These are phyloP conservation scores for Candida michaelii DNA, from an alignment of 805 yeast genomes.

Conservation along the genomic window DNA sequence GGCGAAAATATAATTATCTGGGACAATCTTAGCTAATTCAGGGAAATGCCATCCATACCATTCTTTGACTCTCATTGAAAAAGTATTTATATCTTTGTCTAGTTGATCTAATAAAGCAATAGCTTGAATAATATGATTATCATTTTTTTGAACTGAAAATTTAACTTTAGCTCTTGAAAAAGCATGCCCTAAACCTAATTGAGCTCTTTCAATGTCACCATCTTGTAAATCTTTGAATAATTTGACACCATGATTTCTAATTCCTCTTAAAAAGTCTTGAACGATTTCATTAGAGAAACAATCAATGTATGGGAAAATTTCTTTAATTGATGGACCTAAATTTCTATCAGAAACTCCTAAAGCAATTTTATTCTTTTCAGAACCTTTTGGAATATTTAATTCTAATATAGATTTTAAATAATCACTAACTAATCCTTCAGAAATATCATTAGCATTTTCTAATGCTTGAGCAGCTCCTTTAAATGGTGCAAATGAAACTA, in stretches of 20 bases:
- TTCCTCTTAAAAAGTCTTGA: slow-evolving; percentile 93
- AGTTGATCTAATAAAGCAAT: slow-evolving; percentile 96
- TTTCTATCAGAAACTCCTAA: slow-evolving; percentile 93
- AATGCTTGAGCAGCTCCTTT: slow-evolving; percentile 99
- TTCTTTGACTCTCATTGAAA: slow-evolving; percentile 95
- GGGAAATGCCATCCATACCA: slow-evolving; percentile 99
- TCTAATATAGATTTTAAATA: slow-evolving; percentile 87
- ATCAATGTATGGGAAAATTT: slow-evolving; percentile 82
- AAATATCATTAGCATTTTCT: slow-evolving; percentile 96
- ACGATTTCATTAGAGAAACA: slow-evolving; percentile 88
- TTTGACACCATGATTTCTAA: slow-evolving; percentile 87
- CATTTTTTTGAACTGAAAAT: slow-evolving; percentile 98
- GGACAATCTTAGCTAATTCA: slow-evolving; percentile 86
- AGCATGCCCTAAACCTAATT: slow-evolving; percentile 98
- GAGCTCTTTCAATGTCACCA: slow-evolving; percentile 97
- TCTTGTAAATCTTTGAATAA: slow-evolving; percentile 86
- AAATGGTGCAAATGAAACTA: slow-evolving; percentile 95
- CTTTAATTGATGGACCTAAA: slow-evolving; percentile 96
- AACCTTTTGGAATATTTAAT: slow-evolving; percentile 81
- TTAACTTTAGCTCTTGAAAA: slow-evolving; percentile 98
- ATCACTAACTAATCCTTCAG: slow-evolving; percentile 95
- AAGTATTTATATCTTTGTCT: slow-evolving; percentile 97
- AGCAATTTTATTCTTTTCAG: slow-evolving; percentile 63
- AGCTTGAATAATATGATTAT: slow-evolving; percentile 98
- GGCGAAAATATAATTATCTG: slow-evolving; percentile 87